Evolutionary conservation across 495 filamentous ascomycete genomes (phyloP), one percentile per base, ranked within the genome.

Genomic region (Annulohypoxylon bovei): DNA sequence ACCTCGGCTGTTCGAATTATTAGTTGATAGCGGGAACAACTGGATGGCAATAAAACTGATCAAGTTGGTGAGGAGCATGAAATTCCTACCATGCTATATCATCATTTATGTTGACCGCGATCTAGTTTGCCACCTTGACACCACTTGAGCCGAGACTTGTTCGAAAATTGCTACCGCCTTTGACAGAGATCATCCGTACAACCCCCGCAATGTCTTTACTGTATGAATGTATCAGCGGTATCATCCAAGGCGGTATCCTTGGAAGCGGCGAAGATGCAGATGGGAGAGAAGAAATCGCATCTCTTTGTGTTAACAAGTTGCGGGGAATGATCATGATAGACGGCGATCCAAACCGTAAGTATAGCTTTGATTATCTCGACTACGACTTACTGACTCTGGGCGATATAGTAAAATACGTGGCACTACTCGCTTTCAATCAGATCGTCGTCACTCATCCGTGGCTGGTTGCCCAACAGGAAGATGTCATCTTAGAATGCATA

Each of bases 11-110:
- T 99, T 98, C 68, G 93, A 96, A 57, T 82, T 99, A 9, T 82
- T 99, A 8, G 94, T 97, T n/a, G 91, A 95, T 55, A 88, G 93
- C 30, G 92, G 91, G 5, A 98, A 99, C 77, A 99, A 99, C 80
- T 99, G 95, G 95, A 98, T 99, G 95, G 94, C 93, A 32, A 98
- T 99, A 75, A 99, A 99, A 73, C 88, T 98, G 59, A 99, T 99
- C 75, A 99, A 99, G 78, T 86, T 99, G 54, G 94, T 95, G 75
- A 65, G 89, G 80, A 16, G 47, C 12, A 6, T 64, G 37, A 4
- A 6, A 32, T 6, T 27, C 14, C 27, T 23, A 2, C 23, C 18
- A 39, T 23, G 1, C 23, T 18, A 39, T n/a, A 14, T 8, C 57
- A 4, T 12, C 14, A 16, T 54, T 32, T 53, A 14, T 20, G 22